Conservation (phyloP, 768 basidiomycete species). For the Phylloporus rhodoxanthus region DNA sequence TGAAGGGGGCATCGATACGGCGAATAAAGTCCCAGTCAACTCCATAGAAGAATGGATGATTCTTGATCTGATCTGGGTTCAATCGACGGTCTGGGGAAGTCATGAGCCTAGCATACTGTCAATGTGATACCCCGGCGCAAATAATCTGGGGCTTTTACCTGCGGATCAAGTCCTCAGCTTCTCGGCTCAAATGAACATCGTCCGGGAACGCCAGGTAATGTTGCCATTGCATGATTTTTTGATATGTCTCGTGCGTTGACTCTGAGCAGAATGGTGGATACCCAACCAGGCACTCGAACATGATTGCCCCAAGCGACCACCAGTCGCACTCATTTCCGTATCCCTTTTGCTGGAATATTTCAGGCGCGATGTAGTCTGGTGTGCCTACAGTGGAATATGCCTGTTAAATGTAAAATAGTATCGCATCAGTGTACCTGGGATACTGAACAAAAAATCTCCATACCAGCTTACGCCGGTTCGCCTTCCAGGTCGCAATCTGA, state of each 20-base stretch:
- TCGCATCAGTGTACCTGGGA: neutral
- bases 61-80: constrained; percentile 81
- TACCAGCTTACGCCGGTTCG: constrained; percentile 91
- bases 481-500: constrained; percentile 97
- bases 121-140: neutral
- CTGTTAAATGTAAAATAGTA: constrained; percentile 33
- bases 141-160: constrained; percentile 41
- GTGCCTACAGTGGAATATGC: constrained; percentile 98
- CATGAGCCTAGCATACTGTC: constrained; percentile 53
- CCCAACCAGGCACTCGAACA: constrained; percentile 96
- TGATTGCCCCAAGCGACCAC: constrained; percentile 99
- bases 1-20: constrained; percentile 88
- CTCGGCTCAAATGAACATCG: constrained; percentile 86
- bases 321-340: constrained; percentile 98
- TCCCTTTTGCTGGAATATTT: constrained; percentile 95
- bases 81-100: constrained; percentile 77
- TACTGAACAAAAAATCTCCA: constrained; percentile 17
- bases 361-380: constrained; percentile 94
- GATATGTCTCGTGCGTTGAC: constrained; percentile 94
- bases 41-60: constrained; percentile 90
- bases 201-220: constrained; percentile 85
- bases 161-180: constrained; percentile 84
- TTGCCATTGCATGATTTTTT: constrained; percentile 96
- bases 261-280: constrained; percentile 97
- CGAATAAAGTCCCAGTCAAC: constrained; percentile 91